Percentiles rank a stretch among this genome's conserved stretches.
These are phyloP conservation scores for Globisporangium lucens DNA, from an alignment of 352 stramenopile genomes.

Conservation along the genomic window DNA sequence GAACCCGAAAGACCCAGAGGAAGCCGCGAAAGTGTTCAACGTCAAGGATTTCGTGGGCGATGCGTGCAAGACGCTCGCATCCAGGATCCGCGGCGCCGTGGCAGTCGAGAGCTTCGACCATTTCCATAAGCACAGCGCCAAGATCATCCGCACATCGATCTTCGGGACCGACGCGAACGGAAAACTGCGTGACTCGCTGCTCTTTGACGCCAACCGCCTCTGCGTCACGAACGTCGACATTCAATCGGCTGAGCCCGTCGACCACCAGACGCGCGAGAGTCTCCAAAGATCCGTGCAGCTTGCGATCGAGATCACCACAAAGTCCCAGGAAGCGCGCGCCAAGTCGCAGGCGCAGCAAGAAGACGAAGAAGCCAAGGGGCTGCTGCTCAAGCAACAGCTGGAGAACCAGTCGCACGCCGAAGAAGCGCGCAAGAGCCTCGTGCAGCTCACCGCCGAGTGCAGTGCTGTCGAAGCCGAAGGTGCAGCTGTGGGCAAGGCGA, in stretches of 20 bases:
- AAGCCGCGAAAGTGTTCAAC: conserved; percentile 74
- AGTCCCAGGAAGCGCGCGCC: conserved; percentile 74
- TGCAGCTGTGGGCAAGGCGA: conserved; percentile 55
- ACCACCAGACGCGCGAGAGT: conserved; percentile 66
- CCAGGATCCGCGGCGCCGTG: conserved; percentile 70
- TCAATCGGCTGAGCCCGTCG: conserved; percentile 73
- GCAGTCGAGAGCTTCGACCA: conserved; percentile 73
- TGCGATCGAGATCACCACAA: conserved; percentile 85
- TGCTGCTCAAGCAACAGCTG: conserved; percentile 69
- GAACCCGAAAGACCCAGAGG: conserved; percentile 40
- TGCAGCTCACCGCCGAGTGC: conserved; percentile 71
- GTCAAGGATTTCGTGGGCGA: conserved; percentile 82
- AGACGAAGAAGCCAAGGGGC: conserved; percentile 72
- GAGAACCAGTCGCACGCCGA: conserved; percentile 76
- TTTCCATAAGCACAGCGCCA: conserved; percentile 81
- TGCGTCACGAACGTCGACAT: conserved; percentile 84
- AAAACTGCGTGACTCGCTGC: conserved; percentile 49
- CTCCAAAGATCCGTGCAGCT: conserved; percentile 80
- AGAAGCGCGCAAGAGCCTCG: conserved; percentile 70
- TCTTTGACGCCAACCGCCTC: conserved; percentile 75
- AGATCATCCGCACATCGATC: conserved; percentile 81
- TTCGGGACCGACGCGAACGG: conserved; percentile 60
- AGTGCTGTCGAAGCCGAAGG: conserved; percentile 66
- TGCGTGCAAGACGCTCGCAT: conserved; percentile 78
- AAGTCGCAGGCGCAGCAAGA: conserved; percentile 81